Evolutionary conservation across 352 stramenopile species (phyloP).

Genomic region (Pythium chondricola): DNA sequence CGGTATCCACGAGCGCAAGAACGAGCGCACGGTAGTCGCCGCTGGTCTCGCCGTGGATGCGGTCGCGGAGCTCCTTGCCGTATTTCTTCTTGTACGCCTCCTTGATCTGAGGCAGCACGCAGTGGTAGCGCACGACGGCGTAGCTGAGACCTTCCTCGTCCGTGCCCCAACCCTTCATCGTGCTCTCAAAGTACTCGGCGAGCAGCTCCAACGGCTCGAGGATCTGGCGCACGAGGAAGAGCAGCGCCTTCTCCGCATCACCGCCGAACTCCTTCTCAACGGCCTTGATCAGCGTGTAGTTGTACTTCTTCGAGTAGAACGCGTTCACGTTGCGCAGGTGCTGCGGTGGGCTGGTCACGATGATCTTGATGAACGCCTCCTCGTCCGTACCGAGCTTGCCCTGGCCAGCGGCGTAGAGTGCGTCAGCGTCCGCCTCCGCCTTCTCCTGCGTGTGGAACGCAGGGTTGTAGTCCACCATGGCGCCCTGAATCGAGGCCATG

Average conservation of each 20-base stretch:
- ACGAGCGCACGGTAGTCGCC: slow-evolving; percentile 71
- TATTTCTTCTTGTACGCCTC: slow-evolving; percentile 76
- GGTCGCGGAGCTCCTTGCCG: slow-evolving; percentile 69
- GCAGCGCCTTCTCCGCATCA: slow-evolving; percentile 41
- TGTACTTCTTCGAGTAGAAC: slow-evolving; percentile 54
- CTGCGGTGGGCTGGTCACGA: slow-evolving; percentile 43
- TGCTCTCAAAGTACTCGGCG: slow-evolving; percentile 61
- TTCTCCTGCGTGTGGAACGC: slow-evolving; percentile 51
- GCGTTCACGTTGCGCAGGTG: slow-evolving; percentile 53
- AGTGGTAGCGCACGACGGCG: slow-evolving; percentile 72
- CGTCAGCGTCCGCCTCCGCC: slow-evolving; percentile 48
- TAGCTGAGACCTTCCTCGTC: slow-evolving; percentile 57
- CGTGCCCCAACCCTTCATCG: slow-evolving; percentile 72
- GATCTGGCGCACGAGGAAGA: slow-evolving; percentile 60
- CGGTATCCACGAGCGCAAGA: slow-evolving; percentile 44
- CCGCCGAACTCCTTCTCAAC: slow-evolving; percentile 66
- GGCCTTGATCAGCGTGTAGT: slow-evolving; percentile 51
- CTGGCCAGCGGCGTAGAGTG: slow-evolving; percentile 65
- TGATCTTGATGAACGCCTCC: slow-evolving; percentile 50
- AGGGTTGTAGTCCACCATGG: slow-evolving; percentile 46
- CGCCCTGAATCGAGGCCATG: slow-evolving; percentile 54
- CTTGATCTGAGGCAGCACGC: slow-evolving; percentile 64
- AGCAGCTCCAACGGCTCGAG: slow-evolving; percentile 52
- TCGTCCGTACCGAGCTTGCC: slow-evolving; percentile 66
- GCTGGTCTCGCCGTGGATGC: slow-evolving; percentile 75